Evolutionary conservation across 2,329 filamentous ascomycete species (phyloP).

Genomic region (Arachnomyces sp.): DNA sequence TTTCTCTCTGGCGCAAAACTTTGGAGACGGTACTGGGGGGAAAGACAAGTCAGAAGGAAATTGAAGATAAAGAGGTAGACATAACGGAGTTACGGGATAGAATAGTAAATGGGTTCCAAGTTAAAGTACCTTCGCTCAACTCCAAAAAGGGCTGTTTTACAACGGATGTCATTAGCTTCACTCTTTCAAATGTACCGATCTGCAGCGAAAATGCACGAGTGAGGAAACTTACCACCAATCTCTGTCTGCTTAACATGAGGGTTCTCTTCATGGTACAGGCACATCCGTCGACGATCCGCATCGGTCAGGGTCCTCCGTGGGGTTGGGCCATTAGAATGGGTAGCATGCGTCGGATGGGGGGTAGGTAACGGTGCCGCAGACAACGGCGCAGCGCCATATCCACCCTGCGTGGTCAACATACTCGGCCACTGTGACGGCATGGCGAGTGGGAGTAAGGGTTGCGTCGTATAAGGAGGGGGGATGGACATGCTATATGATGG

Average conservation of each 20-base stretch:
- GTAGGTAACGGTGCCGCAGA: constrained; percentile 42
- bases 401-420: constrained; percentile 65
- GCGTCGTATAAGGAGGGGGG: constrained; percentile 46
- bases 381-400: constrained; percentile 54
- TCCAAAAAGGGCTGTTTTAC: constrained; percentile 65
- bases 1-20: constrained; percentile 87
- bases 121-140: constrained; percentile 83
- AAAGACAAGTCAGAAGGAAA: constrained; percentile 4
- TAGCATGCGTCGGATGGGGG: constrained; percentile 44
- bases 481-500: constrained; percentile 47
- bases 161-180: neutral
- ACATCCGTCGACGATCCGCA: constrained; percentile 85
- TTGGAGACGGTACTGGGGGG: constrained; percentile 87
- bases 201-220: neutral
- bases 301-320: constrained; percentile 84
- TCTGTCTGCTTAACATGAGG: constrained; percentile 90
- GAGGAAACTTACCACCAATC: constrained; percentile 62
- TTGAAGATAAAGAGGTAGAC: constrained; percentile 13
- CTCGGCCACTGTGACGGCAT: constrained; percentile 73
- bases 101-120: constrained; percentile 7
- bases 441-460: constrained; percentile 60
- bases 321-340: constrained; percentile 47
- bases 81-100: constrained; percentile 1
- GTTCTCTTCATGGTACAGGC: constrained; percentile 82
- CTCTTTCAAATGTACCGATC: constrained; percentile 2